A percentile compares a stretch with the other conserved stretches of the same genome.
Evolutionary conservation across 306 rosid genomes (phyloP).

Genomic region (Glycine latifolia): DNA sequence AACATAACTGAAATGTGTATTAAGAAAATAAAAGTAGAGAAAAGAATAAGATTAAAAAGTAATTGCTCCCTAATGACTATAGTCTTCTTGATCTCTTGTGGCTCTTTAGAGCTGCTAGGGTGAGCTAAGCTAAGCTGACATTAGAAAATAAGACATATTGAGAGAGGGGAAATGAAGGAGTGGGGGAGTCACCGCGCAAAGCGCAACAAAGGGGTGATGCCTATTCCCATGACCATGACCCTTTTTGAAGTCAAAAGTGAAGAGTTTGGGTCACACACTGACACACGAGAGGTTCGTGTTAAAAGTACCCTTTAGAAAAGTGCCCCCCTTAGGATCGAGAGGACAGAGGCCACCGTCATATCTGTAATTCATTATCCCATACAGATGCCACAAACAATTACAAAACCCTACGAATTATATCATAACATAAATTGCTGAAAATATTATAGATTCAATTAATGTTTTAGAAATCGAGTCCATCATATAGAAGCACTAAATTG

Average conservation of each 20-base stretch:
- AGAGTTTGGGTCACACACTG: constrained; percentile 46
- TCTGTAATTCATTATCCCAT: constrained; percentile 34
- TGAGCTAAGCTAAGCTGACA: constrained; percentile 19
- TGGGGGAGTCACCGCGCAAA: too few species aligned
- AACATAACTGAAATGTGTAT: constrained; percentile 19
- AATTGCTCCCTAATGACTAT: not conserved
- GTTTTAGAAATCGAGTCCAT: too few species aligned
- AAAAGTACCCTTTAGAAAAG: constrained; percentile 53
- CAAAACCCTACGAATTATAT: not conserved
- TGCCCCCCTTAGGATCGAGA: constrained; percentile 48
- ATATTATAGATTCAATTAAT: not conserved
- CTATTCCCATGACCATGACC: not conserved
- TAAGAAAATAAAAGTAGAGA: not conserved
- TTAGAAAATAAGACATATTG: not conserved
- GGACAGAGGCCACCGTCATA: not conserved
- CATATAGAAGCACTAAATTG: too few species aligned
- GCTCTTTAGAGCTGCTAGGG: not conserved
- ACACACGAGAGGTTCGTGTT: constrained; percentile 70
- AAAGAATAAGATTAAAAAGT: not conserved
- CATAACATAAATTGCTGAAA: not conserved
- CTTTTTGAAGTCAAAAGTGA: constrained; percentile 48
- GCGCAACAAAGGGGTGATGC: not conserved
- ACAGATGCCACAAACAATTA: constrained; percentile 22
- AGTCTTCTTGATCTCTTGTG: not conserved
- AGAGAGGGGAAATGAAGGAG: too few species aligned